Evolutionary conservation across 139 green algal species (phyloP), one percentile per base, ranked within the genome.

Genomic region (Pseudopediastrum boryanum): DNA sequence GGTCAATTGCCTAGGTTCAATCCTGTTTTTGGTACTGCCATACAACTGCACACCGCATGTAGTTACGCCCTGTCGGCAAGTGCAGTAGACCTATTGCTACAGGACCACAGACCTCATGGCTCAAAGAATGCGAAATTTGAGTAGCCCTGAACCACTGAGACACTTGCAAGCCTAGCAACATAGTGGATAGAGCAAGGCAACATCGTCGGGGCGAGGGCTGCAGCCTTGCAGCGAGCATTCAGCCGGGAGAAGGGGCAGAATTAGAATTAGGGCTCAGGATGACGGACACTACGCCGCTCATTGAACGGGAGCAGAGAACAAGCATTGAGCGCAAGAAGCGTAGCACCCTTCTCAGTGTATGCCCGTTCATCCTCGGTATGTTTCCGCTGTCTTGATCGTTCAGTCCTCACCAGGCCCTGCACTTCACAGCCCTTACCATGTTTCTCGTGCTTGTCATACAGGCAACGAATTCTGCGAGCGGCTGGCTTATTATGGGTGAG

Each of bases 401-500:
- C n/a, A 46, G 29, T 16, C 23, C 3, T 12, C 16, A 5, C 36
- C 52, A 13, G 56, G 9, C 19, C 35, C 16, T 56, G 50, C 73
- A 43, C 33, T 48, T 27, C 33, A 39, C 27, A 64, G 12, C 23
- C 51, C 44, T 41, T n/a, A 54, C 61, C 44, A 35, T 43, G 2
- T 48, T 27, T 25, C 27, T 56, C 33, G 46, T n/a, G 25, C 39
- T 21, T 50, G 29, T n/a, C 21, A 13, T 50, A 63, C 85, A 92
- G 89, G 92, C 9, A 97, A 97, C 76, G 94, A 98, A 83, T 93
- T 98, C 27, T 98, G 94, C 73, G 94, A 98, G 79, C 83, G 94
- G 2, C 86, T 98, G 63, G 94, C 94, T 0, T 98, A 91, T 74
- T 96, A 98, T 84, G 94, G 93, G 78, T 89, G 76, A 48, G 85